Percentiles rank a stretch among this genome's conserved stretches.
Evolutionary conservation across 2,329 filamentous ascomycete species (phyloP).

Genomic region (Furcasterigmium furcatum): DNA sequence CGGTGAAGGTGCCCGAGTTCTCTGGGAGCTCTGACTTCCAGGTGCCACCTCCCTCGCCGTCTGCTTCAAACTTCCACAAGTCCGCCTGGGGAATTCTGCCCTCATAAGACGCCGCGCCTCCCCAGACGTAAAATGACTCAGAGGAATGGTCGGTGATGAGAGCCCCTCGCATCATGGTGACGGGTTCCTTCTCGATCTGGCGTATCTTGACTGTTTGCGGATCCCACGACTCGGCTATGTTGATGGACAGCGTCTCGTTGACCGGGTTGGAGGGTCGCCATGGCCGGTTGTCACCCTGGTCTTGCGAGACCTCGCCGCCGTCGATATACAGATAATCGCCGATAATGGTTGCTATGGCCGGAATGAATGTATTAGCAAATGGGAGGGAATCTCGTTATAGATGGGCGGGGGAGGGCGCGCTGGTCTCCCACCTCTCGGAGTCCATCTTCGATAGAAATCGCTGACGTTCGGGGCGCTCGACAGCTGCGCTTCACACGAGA

Average conservation of each 20-base stretch:
- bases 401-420: too few species aligned
- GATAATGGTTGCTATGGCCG: too few species aligned
- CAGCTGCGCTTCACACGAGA: too few species aligned
- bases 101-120: slow-evolving; percentile 19
- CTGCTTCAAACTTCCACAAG: slow-evolving; percentile 26
- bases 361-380: too few species aligned
- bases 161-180: slow-evolving; percentile 22
- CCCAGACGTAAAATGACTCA: slow-evolving; percentile 28
- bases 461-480: too few species aligned
- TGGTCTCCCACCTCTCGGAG: too few species aligned
- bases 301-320: too few species aligned
- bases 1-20: slow-evolving; percentile 26
- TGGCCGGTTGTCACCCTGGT: too few species aligned
- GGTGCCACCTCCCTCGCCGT: slow-evolving; percentile 24
- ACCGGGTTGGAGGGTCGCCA: too few species aligned
- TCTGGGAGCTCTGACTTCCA: slow-evolving; percentile 23
- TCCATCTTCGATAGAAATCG: too few species aligned
- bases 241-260: slow-evolving; percentile 28
- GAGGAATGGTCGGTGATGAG: slow-evolving; percentile 25
- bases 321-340: too few species aligned
- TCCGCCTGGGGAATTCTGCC: slow-evolving; percentile 17
- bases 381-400: too few species aligned
- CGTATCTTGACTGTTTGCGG: slow-evolving; percentile 24
- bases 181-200: slow-evolving; percentile 23
- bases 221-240: slow-evolving; percentile 27